These are phyloP conservation scores for Meredithiella fracta DNA, from an alignment of 2,329 filamentous ascomycete species.

Conservation along the genomic window DNA sequence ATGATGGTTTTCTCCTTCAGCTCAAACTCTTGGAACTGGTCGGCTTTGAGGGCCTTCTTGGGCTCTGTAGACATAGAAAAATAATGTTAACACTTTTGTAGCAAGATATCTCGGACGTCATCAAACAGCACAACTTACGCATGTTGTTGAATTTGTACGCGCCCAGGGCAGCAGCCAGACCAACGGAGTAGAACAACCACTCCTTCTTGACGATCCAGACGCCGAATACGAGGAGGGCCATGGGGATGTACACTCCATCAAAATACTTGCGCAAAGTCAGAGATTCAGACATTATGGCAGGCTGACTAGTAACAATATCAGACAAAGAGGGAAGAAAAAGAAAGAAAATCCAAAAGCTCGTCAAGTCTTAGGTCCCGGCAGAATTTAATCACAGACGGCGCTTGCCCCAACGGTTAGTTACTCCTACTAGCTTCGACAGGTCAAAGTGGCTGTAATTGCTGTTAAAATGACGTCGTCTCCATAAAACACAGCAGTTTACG, in stretches of 20 bases:
- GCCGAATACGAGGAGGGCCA: constrained; percentile 60
- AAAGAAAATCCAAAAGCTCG: neutral
- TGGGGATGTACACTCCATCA: constrained; percentile 70
- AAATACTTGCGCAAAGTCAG: constrained; percentile 46
- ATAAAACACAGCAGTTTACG: neutral
- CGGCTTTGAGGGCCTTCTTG: constrained; percentile 72
- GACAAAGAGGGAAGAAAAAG: constrained; percentile 5
- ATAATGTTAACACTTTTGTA: neutral
- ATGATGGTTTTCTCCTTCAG: constrained; percentile 89
- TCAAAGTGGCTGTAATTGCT: neutral
- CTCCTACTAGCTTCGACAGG: neutral
- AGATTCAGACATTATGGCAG: constrained; percentile 20
- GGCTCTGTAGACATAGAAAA: constrained; percentile 34
- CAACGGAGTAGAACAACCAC: constrained; percentile 54
- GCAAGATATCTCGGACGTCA: neutral
- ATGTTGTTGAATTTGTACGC: constrained; percentile 55
- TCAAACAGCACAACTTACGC: constrained; percentile 37
- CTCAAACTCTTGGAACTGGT: constrained; percentile 78
- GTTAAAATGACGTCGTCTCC: neutral
- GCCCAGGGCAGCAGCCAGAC: constrained; percentile 48
- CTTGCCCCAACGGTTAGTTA: neutral
- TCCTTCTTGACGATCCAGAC: constrained; percentile 63
- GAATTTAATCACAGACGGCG: neutral
- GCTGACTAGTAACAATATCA: neutral
- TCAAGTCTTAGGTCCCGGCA: neutral